phyloP scores from a whole-genome alignment of 2,329 filamentous ascomycete genomes.

The Hypoxylon sp. region DNA sequence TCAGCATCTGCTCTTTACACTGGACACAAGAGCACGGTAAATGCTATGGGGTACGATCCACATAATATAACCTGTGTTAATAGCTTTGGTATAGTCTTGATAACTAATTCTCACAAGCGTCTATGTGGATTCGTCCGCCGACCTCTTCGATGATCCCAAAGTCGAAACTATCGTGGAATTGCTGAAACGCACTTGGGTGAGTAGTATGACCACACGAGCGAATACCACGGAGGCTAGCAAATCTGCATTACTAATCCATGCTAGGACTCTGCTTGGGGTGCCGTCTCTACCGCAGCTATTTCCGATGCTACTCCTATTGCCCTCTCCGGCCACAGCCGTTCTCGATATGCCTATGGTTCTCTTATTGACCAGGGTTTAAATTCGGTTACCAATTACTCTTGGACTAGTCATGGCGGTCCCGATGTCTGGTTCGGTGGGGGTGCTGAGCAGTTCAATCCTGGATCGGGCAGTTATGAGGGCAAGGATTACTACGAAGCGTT shows the following conservation, averaged over 20 bases:
- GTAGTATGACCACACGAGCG: not conserved
- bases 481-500: slow-evolving; percentile 86
- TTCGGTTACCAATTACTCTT: slow-evolving; percentile 82
- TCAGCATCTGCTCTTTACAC: slow-evolving; percentile 84
- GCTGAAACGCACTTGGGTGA: slow-evolving; percentile 75
- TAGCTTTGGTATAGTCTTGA: not conserved
- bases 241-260: slow-evolving; percentile 41
- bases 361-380: slow-evolving; percentile 83
- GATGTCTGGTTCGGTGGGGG: slow-evolving; percentile 88
- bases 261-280: slow-evolving; percentile 67
- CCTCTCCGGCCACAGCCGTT: slow-evolving; percentile 77
- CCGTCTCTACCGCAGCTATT: slow-evolving; percentile 83
- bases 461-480: slow-evolving; percentile 72
- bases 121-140: slow-evolving; percentile 80
- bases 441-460: slow-evolving; percentile 82
- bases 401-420: slow-evolving; percentile 79
- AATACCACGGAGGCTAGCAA: not conserved
- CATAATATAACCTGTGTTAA: not conserved
- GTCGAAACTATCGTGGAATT: slow-evolving; percentile 86
- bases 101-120: slow-evolving; percentile 59
- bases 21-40: slow-evolving; percentile 86
- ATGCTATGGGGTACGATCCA: slow-evolving; percentile 75
- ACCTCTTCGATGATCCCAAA: slow-evolving; percentile 85
- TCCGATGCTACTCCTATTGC: slow-evolving; percentile 87
- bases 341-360: slow-evolving; percentile 75